phyloP scores from a whole-genome alignment of 495 filamentous ascomycete species.

The Neurospora sp. region DNA sequence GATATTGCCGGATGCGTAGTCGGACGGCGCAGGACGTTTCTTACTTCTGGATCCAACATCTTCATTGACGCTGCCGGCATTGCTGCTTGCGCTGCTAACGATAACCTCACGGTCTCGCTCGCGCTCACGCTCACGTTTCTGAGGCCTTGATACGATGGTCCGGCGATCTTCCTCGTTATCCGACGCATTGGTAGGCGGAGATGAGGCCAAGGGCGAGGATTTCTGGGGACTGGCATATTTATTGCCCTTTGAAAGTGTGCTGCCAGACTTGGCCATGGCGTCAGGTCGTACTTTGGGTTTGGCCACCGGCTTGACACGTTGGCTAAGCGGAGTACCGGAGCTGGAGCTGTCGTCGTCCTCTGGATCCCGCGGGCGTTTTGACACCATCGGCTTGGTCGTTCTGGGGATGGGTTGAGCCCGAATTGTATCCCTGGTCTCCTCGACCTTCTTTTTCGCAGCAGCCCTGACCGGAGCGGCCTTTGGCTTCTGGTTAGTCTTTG shows the following conservation, averaged over 20 bases:
- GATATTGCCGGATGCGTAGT: slow-evolving; percentile 14
- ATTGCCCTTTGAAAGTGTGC: neutral
- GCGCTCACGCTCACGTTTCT: slow-evolving; percentile 12
- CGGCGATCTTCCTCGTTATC: slow-evolving; percentile 40
- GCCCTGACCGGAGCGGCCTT: slow-evolving; percentile 6
- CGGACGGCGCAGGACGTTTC: slow-evolving; percentile 28
- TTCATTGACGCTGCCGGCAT: slow-evolving; percentile 6
- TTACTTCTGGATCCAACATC: slow-evolving; percentile 12
- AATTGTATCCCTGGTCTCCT: slow-evolving; percentile 23
- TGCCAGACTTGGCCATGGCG: neutral
- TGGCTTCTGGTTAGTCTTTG: slow-evolving; percentile 12
- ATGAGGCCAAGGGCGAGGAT: slow-evolving; percentile 63
- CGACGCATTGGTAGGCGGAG: slow-evolving; percentile 67
- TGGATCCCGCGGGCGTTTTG: slow-evolving; percentile 27
- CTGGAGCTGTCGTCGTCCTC: slow-evolving; percentile 45
- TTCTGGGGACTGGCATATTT: slow-evolving; percentile 27
- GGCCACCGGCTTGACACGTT: slow-evolving; percentile 34
- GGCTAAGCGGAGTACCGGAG: slow-evolving; percentile 39
- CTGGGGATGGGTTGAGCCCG: slow-evolving; percentile 23
- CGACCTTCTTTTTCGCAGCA: slow-evolving; percentile 9
- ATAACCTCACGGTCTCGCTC: slow-evolving; percentile 23
- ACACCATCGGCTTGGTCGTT: slow-evolving; percentile 12
- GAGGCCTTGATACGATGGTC: slow-evolving; percentile 1
- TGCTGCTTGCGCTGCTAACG: slow-evolving; percentile 18
- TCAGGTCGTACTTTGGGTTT: slow-evolving; percentile 7